Conservation (phyloP, 441 rosid species). For the Adansonia gregorii region DNA sequence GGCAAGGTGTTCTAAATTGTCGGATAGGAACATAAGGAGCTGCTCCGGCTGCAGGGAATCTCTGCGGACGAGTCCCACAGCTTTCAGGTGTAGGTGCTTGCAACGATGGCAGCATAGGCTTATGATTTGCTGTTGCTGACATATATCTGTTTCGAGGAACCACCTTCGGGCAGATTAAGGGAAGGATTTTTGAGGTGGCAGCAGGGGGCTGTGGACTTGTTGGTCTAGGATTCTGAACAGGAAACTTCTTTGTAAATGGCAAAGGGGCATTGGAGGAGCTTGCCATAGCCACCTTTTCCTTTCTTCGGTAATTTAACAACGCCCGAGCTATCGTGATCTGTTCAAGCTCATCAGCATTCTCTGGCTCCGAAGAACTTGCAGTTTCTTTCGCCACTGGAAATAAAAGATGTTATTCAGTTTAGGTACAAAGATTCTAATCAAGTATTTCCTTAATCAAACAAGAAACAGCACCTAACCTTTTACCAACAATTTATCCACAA, state of each 20-base stretch:
- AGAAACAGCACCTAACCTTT: background rate
- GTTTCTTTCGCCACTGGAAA: slow-evolving; percentile 93
- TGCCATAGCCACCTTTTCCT: slow-evolving; percentile 72
- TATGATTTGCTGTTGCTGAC: slow-evolving; percentile 40
- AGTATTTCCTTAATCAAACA: no score
- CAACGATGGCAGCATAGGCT: slow-evolving; percentile 23
- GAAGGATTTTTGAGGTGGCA: slow-evolving; percentile 84
- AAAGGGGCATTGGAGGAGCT: slow-evolving; percentile 57
- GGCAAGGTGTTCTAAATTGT: slow-evolving; percentile 61
- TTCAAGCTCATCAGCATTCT: slow-evolving; percentile 83
- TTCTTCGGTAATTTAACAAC: slow-evolving; percentile 62
- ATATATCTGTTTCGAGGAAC: slow-evolving; percentile 57
- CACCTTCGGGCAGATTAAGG: slow-evolving; percentile 71
- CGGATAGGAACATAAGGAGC: slow-evolving; percentile 79
- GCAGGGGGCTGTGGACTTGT: slow-evolving; percentile 79
- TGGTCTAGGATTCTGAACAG: slow-evolving; percentile 67
- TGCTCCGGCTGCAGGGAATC: slow-evolving; percentile 73
- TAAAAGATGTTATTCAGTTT: slow-evolving; percentile 18
- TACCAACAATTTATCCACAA: background rate
- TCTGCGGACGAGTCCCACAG: slow-evolving; percentile 49
- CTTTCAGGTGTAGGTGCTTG: slow-evolving; percentile 48
- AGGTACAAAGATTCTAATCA: background rate
- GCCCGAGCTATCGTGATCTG: slow-evolving; percentile 90
- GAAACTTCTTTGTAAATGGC: slow-evolving; percentile 70
- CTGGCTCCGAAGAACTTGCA: slow-evolving; percentile 72